Percentiles rank a stretch among this genome's conserved stretches.
phyloP scores from a whole-genome alignment of 1,284 basidiomycete species.

The Trametes pubescens region DNA sequence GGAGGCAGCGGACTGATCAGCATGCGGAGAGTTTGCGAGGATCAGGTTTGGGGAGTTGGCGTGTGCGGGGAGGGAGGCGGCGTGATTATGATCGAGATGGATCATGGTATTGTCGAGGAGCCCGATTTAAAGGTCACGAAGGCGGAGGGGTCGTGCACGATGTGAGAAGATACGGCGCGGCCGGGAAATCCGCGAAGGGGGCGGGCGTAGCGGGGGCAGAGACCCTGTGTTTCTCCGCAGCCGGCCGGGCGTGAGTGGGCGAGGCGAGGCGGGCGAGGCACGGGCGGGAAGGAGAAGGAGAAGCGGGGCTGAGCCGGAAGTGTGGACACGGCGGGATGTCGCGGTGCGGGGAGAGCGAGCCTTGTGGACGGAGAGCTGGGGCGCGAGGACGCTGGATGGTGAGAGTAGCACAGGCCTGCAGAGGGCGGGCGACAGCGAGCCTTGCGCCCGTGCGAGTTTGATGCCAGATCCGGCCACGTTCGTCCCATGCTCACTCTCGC shows the following conservation, averaged over 20 bases:
- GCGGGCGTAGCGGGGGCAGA: slow-evolving; percentile 19
- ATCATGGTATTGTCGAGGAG: slow-evolving; percentile 51
- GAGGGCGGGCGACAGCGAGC: slow-evolving; percentile 21
- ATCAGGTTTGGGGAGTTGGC: slow-evolving; percentile 54
- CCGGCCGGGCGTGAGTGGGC: slow-evolving; percentile 14
- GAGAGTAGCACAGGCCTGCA: slow-evolving; percentile 2
- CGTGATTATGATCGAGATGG: slow-evolving; percentile 66
- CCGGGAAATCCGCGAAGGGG: slow-evolving; percentile 32
- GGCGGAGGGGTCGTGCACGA: slow-evolving; percentile 29
- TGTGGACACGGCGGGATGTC: slow-evolving; percentile 6
- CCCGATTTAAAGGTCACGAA: slow-evolving; percentile 40
- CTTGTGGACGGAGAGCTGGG: neutral
- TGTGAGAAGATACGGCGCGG: slow-evolving; percentile 37
- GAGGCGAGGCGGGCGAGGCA: slow-evolving; percentile 9
- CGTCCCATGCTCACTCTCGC: neutral
- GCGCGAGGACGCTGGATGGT: neutral
- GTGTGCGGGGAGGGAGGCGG: slow-evolving; percentile 49
- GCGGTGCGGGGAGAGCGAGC: slow-evolving; percentile 15
- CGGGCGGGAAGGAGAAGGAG: slow-evolving; percentile 7
- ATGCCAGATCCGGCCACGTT: slow-evolving; percentile 29
- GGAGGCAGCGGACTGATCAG: slow-evolving; percentile 47
- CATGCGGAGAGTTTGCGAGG: slow-evolving; percentile 49
- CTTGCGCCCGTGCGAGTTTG: slow-evolving; percentile 26
- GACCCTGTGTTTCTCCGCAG: slow-evolving; percentile 8
- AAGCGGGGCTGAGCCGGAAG: slow-evolving; percentile 17